A percentile compares a stretch with the other conserved stretches of the same genome.
These are phyloP conservation scores for Meira miltonrushii DNA, from an alignment of 1,284 basidiomycete species.

Conservation along the genomic window DNA sequence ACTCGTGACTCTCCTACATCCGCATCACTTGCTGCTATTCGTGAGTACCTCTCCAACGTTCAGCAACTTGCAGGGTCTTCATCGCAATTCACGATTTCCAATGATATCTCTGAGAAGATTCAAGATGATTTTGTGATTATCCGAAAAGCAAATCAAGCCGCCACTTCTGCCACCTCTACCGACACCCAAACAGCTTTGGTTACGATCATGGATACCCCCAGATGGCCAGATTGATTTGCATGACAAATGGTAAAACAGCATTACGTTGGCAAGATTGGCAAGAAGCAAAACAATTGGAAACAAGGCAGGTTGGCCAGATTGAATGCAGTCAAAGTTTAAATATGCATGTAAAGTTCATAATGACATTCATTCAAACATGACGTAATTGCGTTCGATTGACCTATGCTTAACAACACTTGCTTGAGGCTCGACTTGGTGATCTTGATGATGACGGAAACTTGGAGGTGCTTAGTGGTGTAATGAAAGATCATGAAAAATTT, in stretches of 20 bases:
- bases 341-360: too few species aligned
- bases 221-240: background rate
- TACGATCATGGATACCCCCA: background rate
- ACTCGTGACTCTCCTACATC: background rate
- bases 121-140: slow-evolving; percentile 43
- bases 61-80: background rate
- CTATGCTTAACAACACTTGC: too few species aligned
- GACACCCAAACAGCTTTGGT: background rate
- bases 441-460: too few species aligned
- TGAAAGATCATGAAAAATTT: too few species aligned
- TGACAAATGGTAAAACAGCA: background rate
- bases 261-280: slow-evolving; percentile 2
- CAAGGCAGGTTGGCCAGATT: background rate
- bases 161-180: background rate
- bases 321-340: too few species aligned
- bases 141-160: slow-evolving; percentile 12
- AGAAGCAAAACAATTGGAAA: background rate
- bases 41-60: background rate
- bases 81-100: slow-evolving; percentile 19
- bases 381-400: too few species aligned
- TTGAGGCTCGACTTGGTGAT: too few species aligned
- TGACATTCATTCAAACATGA: too few species aligned
- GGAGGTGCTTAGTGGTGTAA: too few species aligned
- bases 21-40: background rate
- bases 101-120: slow-evolving; percentile 37